phyloP scores from a whole-genome alignment of 2,329 filamentous ascomycete genomes.

The Ophiocordyceps australis region DNA sequence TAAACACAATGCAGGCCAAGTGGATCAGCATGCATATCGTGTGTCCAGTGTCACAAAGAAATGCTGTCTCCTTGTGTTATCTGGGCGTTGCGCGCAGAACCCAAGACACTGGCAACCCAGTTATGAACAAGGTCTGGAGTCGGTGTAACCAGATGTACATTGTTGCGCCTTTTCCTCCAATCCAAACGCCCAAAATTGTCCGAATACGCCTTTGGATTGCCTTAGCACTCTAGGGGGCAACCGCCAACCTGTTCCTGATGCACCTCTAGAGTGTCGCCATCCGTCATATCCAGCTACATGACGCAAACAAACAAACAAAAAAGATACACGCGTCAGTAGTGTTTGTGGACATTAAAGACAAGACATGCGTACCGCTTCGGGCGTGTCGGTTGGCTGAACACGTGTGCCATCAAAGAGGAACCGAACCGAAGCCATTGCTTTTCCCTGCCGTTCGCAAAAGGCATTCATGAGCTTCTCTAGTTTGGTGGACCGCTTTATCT shows the following conservation, averaged over 20 bases:
- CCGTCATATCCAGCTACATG: slow-evolving; percentile 78
- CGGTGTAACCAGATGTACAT: too few relatives aligned
- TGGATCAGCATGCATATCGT: too few relatives aligned
- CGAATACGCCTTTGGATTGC: background rate
- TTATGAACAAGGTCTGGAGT: too few relatives aligned
- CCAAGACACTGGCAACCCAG: too few relatives aligned
- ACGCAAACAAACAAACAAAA: background rate
- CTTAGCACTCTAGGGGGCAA: slow-evolving; percentile 4
- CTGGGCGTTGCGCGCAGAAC: too few relatives aligned
- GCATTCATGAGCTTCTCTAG: slow-evolving; percentile 97
- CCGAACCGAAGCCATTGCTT: slow-evolving; percentile 64
- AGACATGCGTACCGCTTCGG: slow-evolving; percentile 58
- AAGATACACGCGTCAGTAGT: too few relatives aligned
- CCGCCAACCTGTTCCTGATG: slow-evolving; percentile 97
- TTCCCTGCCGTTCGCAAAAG: slow-evolving; percentile 92
- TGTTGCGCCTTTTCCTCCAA: too few relatives aligned
- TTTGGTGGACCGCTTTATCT: slow-evolving; percentile 94
- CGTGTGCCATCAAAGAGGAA: slow-evolving; percentile 95
- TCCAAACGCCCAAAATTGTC: slow-evolving; percentile 2
- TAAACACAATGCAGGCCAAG: too few relatives aligned
- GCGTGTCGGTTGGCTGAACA: slow-evolving; percentile 76
- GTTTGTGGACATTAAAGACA: background rate
- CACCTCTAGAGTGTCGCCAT: slow-evolving; percentile 91
- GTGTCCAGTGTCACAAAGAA: too few relatives aligned
- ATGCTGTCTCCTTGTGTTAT: too few relatives aligned